phyloP scores from a whole-genome alignment of 495 filamentous ascomycete species.

The Neurospora intermedia region DNA sequence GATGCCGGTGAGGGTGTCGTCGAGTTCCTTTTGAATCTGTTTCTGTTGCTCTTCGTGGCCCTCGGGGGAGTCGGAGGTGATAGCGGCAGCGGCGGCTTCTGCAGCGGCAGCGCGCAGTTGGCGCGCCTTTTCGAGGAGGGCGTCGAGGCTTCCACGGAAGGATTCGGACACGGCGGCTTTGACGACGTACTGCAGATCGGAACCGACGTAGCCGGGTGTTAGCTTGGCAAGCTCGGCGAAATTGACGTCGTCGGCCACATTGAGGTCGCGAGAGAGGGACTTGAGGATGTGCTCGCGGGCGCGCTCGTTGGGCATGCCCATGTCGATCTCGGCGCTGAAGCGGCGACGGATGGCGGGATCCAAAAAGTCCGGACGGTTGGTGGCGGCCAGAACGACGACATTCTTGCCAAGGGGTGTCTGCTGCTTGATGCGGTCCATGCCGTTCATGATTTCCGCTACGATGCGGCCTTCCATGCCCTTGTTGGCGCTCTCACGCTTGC shows the following conservation, averaged over 20 bases:
- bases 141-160: slow-evolving; percentile 15
- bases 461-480: slow-evolving; percentile 96
- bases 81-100: slow-evolving; percentile 30
- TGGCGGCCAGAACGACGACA: slow-evolving; percentile 87
- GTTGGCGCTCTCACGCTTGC: slow-evolving; percentile 88
- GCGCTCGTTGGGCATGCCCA: slow-evolving; percentile 83
- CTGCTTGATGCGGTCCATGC: slow-evolving; percentile 74
- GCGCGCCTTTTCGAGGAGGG: slow-evolving; percentile 12
- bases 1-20: background rate
- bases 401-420: slow-evolving; percentile 75
- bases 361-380: slow-evolving; percentile 82
- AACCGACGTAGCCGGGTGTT: slow-evolving; percentile 91
- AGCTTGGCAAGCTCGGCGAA: slow-evolving; percentile 72
- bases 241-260: slow-evolving; percentile 61
- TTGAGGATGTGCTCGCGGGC: slow-evolving; percentile 77
- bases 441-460: slow-evolving; percentile 84
- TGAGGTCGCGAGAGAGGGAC: slow-evolving; percentile 61
- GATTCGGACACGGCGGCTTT: slow-evolving; percentile 19
- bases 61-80: background rate
- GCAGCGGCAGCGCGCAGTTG: slow-evolving; percentile 34
- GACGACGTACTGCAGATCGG: slow-evolving; percentile 81
- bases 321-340: slow-evolving; percentile 89
- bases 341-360: slow-evolving; percentile 79
- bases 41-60: background rate
- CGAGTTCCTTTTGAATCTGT: background rate